A percentile compares a stretch with the other conserved stretches of the same genome.
Conservation (phyloP, 2,329 filamentous ascomycete species). For the Myrmaecium sp. region DNA sequence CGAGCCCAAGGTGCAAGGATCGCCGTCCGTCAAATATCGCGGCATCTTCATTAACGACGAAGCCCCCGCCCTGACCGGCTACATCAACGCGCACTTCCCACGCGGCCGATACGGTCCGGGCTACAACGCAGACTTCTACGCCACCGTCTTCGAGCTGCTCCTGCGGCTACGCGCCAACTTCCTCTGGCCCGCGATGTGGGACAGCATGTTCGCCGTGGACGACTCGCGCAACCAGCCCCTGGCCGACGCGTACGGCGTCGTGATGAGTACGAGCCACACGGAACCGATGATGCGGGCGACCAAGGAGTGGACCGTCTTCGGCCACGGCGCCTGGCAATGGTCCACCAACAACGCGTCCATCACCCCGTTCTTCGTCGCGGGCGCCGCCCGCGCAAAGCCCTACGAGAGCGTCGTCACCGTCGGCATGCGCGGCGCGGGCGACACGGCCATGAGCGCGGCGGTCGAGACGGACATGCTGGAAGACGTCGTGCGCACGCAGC, state of each 20-base stretch:
- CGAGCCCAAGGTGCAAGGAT: constrained; percentile 37
- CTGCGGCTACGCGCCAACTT: constrained; percentile 57
- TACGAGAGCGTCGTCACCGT: constrained; percentile 51
- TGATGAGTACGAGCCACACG: constrained; percentile 56
- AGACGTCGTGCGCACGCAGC: constrained; percentile 43
- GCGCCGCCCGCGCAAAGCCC: constrained; percentile 45
- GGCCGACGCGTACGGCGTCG: constrained; percentile 57
- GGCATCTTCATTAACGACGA: constrained; percentile 59
- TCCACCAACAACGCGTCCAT: constrained; percentile 52
- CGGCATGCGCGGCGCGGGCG: constrained; percentile 53
- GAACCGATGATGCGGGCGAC: constrained; percentile 52
- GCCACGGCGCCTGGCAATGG: constrained; percentile 50
- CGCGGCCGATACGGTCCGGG: constrained; percentile 17
- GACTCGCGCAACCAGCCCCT: constrained; percentile 51
- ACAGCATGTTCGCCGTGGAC: constrained; percentile 54
- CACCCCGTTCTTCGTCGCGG: constrained; percentile 50
- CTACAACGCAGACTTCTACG: constrained; percentile 46
- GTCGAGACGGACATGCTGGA: constrained; percentile 43
- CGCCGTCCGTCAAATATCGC: constrained; percentile 49
- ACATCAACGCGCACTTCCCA: constrained; percentile 39
- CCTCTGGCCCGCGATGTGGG: constrained; percentile 59
- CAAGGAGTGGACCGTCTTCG: constrained; percentile 30
- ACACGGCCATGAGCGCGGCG: constrained; percentile 42
- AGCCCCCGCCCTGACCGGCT: constrained; percentile 48
- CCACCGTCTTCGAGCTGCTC: constrained; percentile 52